Base-by-base conservation (phyloP, 805 yeast genomes). In the Metschnikowia baotianmanensis region DNA sequence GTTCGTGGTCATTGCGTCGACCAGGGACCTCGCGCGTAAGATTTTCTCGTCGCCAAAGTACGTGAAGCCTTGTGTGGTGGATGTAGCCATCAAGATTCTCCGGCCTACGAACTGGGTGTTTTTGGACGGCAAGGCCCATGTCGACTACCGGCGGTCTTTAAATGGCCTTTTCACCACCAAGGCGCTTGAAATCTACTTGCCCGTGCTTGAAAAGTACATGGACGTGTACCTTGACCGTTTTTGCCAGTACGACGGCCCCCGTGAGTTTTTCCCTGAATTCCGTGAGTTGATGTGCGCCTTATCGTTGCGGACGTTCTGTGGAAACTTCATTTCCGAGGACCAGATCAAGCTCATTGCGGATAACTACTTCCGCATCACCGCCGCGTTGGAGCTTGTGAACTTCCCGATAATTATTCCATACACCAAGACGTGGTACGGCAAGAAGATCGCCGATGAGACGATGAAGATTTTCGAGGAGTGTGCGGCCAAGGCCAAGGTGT, bases 31-130 rank as follows among this genome's bases (percentile, higher is more conserved):
- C 20, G 51, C 56, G 4, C 39, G 56, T 17, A 52, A 52, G 22
- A 50, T 52, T 20, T 42, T 52, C 21, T 39, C 46, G 18, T 80
- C 95, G 15, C 95, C 96, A 28, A 75, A 79, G 34, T 93, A 76
- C 58, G 97, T 89, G 47, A 89, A 89, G 65, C 99, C 99, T 5
- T 93, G 99, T 70, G 96, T 93, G 46, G 99, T 93, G 50, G 99
- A 93, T 61, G 98, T 89, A 40, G 99, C 99, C 16, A 75, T 82
- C 48, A 93, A 93, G 67, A 87, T 93, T 51, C 72, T 93, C 57
- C 81, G 98, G 66, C 97, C 98, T 34, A 75, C 91, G 33, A 93
- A 91, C 72, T 93, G 99, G 99, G 99, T 93, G 26, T 93, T 93
- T 63, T 68, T 89, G 57, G 99, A 93, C 59, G 99, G 99, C 53